Evolutionary conservation across 2,329 filamentous ascomycete genomes (phyloP).

Genomic region (Pseudogymnoascus sp.): DNA sequence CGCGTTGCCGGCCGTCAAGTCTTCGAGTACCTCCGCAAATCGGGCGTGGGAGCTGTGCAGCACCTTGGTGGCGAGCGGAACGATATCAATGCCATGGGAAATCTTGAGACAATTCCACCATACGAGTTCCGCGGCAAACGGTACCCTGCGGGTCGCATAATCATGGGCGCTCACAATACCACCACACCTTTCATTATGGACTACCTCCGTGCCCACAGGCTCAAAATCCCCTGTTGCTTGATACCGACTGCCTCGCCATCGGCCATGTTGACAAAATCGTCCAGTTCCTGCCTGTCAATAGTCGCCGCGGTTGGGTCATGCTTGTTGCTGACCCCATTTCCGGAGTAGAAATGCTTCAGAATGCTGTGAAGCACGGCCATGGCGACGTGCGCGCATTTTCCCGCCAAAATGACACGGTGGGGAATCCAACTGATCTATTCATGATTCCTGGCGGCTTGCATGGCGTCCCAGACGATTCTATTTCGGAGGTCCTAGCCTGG

Average conservation of each 20-base stretch:
- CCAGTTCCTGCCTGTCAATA: conserved; percentile 26
- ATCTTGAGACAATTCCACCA: conserved; percentile 31
- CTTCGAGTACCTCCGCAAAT: conserved; percentile 27
- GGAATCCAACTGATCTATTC: neutral
- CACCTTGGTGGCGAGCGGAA: conserved; percentile 14
- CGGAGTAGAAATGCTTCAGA: conserved; percentile 22
- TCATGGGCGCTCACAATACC: conserved; percentile 17
- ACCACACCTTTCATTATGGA: conserved; percentile 19
- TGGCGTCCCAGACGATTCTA: neutral
- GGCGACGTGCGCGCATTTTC: neutral
- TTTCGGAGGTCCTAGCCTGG: neutral
- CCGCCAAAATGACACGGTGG: neutral
- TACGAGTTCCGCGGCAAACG: conserved; percentile 22
- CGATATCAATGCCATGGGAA: conserved; percentile 26
- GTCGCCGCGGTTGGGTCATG: conserved; percentile 19
- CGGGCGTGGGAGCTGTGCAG: conserved; percentile 29
- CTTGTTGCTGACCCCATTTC: conserved; percentile 19
- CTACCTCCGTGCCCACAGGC: conserved; percentile 27
- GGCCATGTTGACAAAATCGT: conserved; percentile 31
- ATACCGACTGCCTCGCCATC: conserved; percentile 26
- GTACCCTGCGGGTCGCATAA: conserved; percentile 22
- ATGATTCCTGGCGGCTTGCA: neutral
- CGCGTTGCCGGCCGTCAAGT: conserved; percentile 27
- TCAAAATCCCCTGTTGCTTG: conserved; percentile 30
- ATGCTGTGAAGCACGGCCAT: conserved; percentile 9